Evolutionary conservation across 2,329 filamentous ascomycete genomes (phyloP).

Genomic region (Claviceps sp.): DNA sequence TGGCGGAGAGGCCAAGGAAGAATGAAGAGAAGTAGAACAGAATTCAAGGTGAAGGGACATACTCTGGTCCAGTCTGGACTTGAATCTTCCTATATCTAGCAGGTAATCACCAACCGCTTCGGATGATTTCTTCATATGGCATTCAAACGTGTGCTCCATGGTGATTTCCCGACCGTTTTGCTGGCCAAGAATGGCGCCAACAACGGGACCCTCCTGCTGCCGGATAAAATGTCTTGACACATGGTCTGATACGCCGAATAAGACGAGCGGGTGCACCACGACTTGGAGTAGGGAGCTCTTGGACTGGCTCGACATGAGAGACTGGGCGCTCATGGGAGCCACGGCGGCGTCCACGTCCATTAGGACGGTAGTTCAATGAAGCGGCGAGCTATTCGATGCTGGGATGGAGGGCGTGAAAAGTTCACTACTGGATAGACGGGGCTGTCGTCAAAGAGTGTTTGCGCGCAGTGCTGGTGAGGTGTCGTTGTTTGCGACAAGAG

Average conservation of each 20-base stretch:
- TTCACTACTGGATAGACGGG: no score
- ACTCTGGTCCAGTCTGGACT: constrained; percentile 74
- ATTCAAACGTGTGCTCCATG: constrained; percentile 87
- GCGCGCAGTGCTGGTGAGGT: no score
- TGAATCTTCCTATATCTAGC: constrained; percentile 61
- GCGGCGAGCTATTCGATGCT: background rate
- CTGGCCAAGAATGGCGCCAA: constrained; percentile 81
- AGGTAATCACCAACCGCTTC: constrained; percentile 41
- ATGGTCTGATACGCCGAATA: constrained; percentile 93
- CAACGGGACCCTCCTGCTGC: constrained; percentile 58
- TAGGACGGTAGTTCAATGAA: background rate
- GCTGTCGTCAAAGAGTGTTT: no score
- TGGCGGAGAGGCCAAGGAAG: background rate
- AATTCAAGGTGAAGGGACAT: constrained; percentile 16
- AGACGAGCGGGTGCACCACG: constrained; percentile 81
- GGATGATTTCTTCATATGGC: constrained; percentile 37
- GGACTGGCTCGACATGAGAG: constrained; percentile 47
- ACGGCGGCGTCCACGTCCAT: background rate
- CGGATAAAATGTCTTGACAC: constrained; percentile 83
- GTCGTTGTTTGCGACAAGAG: no score
- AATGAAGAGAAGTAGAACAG: background rate
- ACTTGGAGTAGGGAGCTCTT: constrained; percentile 65
- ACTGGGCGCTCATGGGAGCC: constrained; percentile 27
- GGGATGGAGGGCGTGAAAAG: no score
- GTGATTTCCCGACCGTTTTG: constrained; percentile 85